Evolutionary conservation across 345 rosid genomes (phyloP), one percentile per base, ranked within the genome.

Genomic region (Carallia pectinifolia): DNA sequence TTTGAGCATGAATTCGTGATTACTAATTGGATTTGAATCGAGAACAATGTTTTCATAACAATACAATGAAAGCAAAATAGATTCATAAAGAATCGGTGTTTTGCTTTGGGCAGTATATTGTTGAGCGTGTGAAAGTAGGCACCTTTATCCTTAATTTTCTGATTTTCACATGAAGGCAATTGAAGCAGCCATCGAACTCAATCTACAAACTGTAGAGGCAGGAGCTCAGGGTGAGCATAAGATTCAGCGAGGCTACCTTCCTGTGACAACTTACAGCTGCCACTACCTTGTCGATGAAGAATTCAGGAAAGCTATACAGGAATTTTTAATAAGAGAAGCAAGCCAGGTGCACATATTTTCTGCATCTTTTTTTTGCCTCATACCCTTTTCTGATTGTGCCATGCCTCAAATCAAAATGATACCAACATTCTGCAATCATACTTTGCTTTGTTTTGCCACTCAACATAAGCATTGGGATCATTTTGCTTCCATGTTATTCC

Each of bases 221-320:
- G 97, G 98, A 80, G 98, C 98, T 65, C 98, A 94, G 71, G 98
- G 98, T 12, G 98, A 94, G 79, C 98, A 94, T 70, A 94, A 94
- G 81, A 88, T 94, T 70, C 96, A 90, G 69, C 89, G 98, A 0
- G 98, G 98, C 52, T 94, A 90, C 80, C 73, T 91, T 44, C 98
- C 98, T 0, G 96, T 91, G 47, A 82, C 78, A 70, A 94, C 98
- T 37, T 91, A 88, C 68, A 94, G 98, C 80, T 86, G 91, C 73
- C 97, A 94, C 81, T 91, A 94, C 82, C 88, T 94, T 17, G 4
- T 9, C 6, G 13, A 56, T 56, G 60, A 56, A 30, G 60, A 27
- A 56, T 56, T 56, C 60, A 27, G 60, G 60, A 27, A 56, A 56
- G 60, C 60, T 30, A 27, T 56, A 56, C 15, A 56, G 31, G 60